phyloP scores from a whole-genome alignment of 768 basidiomycete genomes.

The Zangia roseola region DNA sequence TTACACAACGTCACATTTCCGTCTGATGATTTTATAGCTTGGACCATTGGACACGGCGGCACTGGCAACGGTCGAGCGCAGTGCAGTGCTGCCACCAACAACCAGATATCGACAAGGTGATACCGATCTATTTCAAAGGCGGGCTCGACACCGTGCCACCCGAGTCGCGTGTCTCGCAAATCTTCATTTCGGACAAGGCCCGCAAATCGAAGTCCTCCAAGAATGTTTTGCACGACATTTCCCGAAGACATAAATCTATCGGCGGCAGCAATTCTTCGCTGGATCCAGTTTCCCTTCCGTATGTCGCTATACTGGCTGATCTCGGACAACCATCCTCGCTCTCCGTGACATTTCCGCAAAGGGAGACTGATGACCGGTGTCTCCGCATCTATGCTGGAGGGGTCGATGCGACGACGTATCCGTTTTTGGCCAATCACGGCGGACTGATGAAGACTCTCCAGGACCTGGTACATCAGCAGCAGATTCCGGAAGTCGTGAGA shows the following conservation, averaged over 20 bases:
- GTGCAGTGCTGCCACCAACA: conserved; percentile 16
- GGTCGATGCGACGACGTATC: too few species aligned
- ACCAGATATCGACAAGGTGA: conserved; percentile 10
- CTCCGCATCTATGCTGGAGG: too few species aligned
- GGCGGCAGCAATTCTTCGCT: background rate
- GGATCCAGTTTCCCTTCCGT: too few species aligned
- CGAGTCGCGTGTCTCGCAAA: conserved; percentile 6
- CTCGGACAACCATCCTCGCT: too few species aligned
- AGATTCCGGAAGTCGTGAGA: too few species aligned
- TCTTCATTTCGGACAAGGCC: conserved; percentile 20
- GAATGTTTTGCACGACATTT: background rate
- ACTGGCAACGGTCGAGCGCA: conserved; percentile 15
- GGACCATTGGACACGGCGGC: conserved; percentile 7
- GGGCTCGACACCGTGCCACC: background rate
- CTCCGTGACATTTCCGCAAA: too few species aligned
- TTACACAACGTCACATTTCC: background rate
- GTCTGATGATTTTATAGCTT: background rate
- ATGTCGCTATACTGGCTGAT: too few species aligned
- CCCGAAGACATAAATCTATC: background rate
- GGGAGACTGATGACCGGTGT: too few species aligned
- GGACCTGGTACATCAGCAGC: too few species aligned
- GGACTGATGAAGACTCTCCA: too few species aligned
- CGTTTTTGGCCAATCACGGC: too few species aligned
- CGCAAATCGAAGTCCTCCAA: background rate
- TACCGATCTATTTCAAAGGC: too few species aligned